Base-by-base conservation (phyloP, 495 filamentous ascomycete species). In the Tetracladium marchalianum region DNA sequence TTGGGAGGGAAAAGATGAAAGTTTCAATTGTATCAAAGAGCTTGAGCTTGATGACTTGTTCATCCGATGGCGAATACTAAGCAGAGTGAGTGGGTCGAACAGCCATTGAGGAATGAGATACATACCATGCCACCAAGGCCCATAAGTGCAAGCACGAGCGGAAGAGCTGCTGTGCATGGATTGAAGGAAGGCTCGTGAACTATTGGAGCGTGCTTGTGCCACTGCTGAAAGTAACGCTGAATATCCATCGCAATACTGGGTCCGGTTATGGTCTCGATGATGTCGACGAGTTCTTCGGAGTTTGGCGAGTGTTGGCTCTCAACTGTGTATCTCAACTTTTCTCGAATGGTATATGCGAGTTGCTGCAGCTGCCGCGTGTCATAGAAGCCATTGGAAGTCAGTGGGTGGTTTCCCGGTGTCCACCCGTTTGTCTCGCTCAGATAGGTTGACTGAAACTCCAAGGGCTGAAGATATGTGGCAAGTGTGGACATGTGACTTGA, bases 151-250 rank as follows among this genome's bases (percentile, higher is more conserved):
- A 59, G 27, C 18, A 59, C 40, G 12, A 59, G 46, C 1, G 56
- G 52, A 10, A 53, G 24, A 13, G 50, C 52, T 22, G 52, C 56
- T 5, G 35, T 42, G 19, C 39, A 47, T 1, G 53, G 49, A 49
- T 55, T 50, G 35, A 59, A 59, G 8, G 56, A 49, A 0, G 56
- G 37, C 31, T 55, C 56, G 35, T 59, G 56, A 2, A 59, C 41
- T 39, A 59, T 50, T 5, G 56, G 52, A 10, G 16, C 56, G 46
- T 59, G 56, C 35, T 55, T 55, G 35, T 59, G 52, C 52, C 52
- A 59, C 37, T 59, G 52, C 27, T 50, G 31, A 31, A 59, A 59
- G 40, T 59, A 59, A 24, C 55, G 46, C 31, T 52, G 52, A 11
- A 53, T 49, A 37, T 50, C 53, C 13, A 13, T 39, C 10, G 43